Base-by-base conservation (phyloP, 2,329 filamentous ascomycete genomes). In the Aspergillus piperis region DNA sequence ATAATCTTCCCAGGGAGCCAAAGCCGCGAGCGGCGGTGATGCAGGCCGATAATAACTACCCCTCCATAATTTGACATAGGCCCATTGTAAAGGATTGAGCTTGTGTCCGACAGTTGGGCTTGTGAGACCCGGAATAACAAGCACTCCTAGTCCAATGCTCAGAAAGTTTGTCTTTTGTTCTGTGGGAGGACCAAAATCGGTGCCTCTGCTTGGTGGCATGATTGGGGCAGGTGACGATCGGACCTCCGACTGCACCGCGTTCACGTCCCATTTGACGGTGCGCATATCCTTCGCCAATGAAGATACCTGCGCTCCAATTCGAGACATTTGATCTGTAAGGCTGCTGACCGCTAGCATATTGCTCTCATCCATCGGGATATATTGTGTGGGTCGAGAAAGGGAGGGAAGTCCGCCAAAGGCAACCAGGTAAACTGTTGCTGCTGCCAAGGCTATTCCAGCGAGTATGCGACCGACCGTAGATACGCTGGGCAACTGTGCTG, bases 1-100 rank as follows among this genome's bases (percentile, higher is more conserved):
- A 36, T 89, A 84, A 52, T 96, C 90, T 8, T 87, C 80, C 92
- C 93, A 96, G 3, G 81, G 77, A 1, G 77, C 72, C 2, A 96
- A 81, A 0, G 90, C 91, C 0, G 81, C 74, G n/a, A 78, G 69
- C 0, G 83, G 81, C 1, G 81, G 77, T 19, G 68, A 63, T 13
- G 73, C 69, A 66, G 67, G 49, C 54, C 55, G 68, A 56, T 66
- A 57, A 15, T 58, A 15, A 19, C 42, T 36, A 7, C 32, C 25
- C 1, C 59, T 8, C n/a, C 23, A 44, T 23, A 61, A 42, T 19
- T 64, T 10, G 66, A 62, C 17, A 11, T 67, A 58, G 58, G 69
- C 13, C 59, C 68, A 57, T 49, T 68, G 58, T 5, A 68, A 21
- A n/a, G 68, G 52, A 49, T 56, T 63, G 49, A 47, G 66, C 25